Conservation (phyloP, 75 land plant genomes). For the Azolla pinnata region DNA sequence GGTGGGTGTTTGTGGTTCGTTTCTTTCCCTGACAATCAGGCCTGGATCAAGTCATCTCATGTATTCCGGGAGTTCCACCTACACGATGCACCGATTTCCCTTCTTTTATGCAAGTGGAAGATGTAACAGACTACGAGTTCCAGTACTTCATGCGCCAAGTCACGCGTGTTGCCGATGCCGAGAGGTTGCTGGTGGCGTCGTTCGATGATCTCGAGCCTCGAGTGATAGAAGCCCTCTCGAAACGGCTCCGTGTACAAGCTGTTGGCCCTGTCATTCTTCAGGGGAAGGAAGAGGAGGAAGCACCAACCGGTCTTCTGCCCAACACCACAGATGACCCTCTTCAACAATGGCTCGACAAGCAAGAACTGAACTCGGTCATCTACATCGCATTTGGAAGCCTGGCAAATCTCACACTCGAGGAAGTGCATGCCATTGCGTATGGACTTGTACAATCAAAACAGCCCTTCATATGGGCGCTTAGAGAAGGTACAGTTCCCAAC, state of each 20-base stretch:
- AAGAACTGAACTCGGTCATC: constrained; percentile 11
- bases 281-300: background rate
- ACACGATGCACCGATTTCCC: constrained; percentile 7
- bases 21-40: no score
- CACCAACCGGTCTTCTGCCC: background rate
- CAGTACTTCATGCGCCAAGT: background rate
- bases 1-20: no score
- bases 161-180: constrained; percentile 1
- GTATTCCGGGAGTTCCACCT: constrained; percentile 2
- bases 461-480: constrained; percentile 39
- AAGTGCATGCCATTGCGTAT: constrained; percentile 17
- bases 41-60: constrained; percentile 6
- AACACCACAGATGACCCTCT: background rate
- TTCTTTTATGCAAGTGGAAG: constrained; percentile 8
- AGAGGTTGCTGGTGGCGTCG: background rate
- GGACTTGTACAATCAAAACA: constrained; percentile 20
- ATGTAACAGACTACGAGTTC: constrained; percentile 7
- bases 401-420: constrained; percentile 8
- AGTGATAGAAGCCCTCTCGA: constrained; percentile 8
- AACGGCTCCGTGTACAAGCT: background rate
- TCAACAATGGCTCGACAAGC: constrained; percentile 25
- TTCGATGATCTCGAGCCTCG: constrained; percentile 10
- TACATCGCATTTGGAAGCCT: constrained; percentile 39
- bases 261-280: constrained; percentile 22
- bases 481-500: background rate